A percentile compares a stretch with the other conserved stretches of the same genome.
Evolutionary conservation across 176 grass and related monocot species (phyloP).

Genomic region (Aechmea fasciata): DNA sequence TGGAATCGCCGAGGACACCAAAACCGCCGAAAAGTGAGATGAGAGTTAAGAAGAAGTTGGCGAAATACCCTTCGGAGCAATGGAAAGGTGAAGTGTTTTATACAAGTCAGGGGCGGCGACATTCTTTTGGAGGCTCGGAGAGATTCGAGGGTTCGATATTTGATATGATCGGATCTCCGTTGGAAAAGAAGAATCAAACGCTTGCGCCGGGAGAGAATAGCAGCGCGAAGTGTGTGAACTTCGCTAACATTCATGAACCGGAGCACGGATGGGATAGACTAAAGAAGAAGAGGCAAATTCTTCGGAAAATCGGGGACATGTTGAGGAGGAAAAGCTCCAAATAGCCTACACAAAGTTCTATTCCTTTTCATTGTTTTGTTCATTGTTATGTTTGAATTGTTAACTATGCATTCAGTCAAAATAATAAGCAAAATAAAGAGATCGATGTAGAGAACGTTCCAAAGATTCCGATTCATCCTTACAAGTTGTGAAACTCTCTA

Average conservation of each 20-base stretch:
- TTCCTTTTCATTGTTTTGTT: too few species aligned
- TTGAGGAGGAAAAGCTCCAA: conserved; percentile 2
- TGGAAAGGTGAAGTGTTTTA: conserved; percentile 7
- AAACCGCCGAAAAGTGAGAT: background rate
- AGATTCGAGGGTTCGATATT: conserved; percentile 46
- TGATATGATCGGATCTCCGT: conserved; percentile 44
- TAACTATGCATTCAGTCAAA: too few species aligned
- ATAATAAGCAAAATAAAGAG: too few species aligned
- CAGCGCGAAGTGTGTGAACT: background rate
- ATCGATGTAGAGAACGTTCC: too few species aligned
- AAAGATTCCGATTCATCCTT: too few species aligned
- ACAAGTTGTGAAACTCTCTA: too few species aligned
- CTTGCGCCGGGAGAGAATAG: background rate
- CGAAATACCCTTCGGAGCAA: conserved; percentile 33
- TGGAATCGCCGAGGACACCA: conserved; percentile 15
- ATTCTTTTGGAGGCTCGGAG: conserved; percentile 37
- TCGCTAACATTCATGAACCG: background rate
- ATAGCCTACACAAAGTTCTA: too few species aligned
- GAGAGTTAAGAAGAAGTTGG: conserved; percentile 14
- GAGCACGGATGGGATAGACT: conserved; percentile 1
- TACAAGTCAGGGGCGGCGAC: conserved; percentile 25
- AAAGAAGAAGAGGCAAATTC: conserved; percentile 21
- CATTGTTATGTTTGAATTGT: too few species aligned
- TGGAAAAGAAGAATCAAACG: conserved; percentile 6
- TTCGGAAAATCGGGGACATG: conserved; percentile 7